A percentile compares a stretch with the other conserved stretches of the same genome.
Evolutionary conservation across 2,329 filamentous ascomycete genomes (phyloP).

Genomic region (Fusarium sp.): DNA sequence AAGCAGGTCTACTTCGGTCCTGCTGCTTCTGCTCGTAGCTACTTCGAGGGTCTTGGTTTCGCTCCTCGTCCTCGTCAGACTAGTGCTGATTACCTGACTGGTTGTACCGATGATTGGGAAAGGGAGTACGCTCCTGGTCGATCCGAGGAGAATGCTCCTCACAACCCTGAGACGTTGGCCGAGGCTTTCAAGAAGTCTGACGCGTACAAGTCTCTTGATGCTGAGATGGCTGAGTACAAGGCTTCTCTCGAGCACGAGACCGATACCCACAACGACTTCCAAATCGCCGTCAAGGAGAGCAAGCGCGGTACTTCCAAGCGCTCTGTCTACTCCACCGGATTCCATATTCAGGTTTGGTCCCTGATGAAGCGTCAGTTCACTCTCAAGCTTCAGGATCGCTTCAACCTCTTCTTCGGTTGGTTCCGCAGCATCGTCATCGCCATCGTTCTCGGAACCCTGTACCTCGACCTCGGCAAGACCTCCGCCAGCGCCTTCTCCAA

Average conservation of each 20-base stretch:
- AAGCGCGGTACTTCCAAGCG: conserved; percentile 80
- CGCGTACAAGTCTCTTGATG: conserved; percentile 65
- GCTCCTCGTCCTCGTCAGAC: conserved; percentile 80
- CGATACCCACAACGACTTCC: conserved; percentile 79
- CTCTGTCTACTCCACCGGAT: conserved; percentile 85
- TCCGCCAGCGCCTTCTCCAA: conserved; percentile 81
- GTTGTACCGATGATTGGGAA: conserved; percentile 86
- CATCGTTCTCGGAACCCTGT: conserved; percentile 83
- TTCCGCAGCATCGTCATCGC: conserved; percentile 74
- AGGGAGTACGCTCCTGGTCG: conserved; percentile 77
- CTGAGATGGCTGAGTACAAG: conserved; percentile 78
- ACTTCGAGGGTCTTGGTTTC: conserved; percentile 83
- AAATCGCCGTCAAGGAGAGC: conserved; percentile 77
- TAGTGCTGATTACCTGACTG: conserved; percentile 83
- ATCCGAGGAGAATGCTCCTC: conserved; percentile 73
- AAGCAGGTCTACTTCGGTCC: conserved; percentile 82
- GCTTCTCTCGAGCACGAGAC: conserved; percentile 71
- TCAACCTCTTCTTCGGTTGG: conserved; percentile 81
- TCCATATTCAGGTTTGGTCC: conserved; percentile 84
- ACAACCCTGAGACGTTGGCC: conserved; percentile 72
- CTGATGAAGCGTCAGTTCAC: conserved; percentile 86
- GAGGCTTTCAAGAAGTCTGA: conserved; percentile 76
- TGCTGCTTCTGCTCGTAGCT: conserved; percentile 71
- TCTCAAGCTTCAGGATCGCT: conserved; percentile 87
- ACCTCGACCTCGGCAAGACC: conserved; percentile 73